These are phyloP conservation scores for Saccharomycopsis oosterbeekiorum DNA, from an alignment of 805 yeast genomes.

Conservation along the genomic window DNA sequence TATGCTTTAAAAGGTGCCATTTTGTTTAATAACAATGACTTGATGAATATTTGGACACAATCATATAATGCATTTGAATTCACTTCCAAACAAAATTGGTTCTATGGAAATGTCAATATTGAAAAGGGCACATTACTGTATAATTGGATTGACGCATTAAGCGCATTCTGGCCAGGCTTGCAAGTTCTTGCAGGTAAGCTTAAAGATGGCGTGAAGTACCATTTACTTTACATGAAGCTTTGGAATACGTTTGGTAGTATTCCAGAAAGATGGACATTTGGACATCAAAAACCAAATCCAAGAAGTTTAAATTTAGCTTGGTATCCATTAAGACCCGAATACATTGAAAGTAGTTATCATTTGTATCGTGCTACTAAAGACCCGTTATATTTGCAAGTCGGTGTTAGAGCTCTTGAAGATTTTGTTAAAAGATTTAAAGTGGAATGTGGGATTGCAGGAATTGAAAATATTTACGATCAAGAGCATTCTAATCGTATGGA, in stretches of 20 bases:
- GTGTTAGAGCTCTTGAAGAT: conserved; percentile 51
- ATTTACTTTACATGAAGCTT: conserved; percentile 55
- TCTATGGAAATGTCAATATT: conserved; percentile 47
- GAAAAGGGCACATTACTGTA: conserved; percentile 39
- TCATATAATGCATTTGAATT: conserved; percentile 50
- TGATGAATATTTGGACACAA: conserved; percentile 45
- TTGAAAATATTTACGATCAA: conserved; percentile 57
- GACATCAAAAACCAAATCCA: background rate
- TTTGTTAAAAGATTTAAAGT: conserved; percentile 43
- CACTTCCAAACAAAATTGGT: conserved; percentile 39
- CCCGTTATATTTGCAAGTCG: conserved; percentile 71
- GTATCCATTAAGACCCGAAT: conserved; percentile 92
- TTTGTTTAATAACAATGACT: conserved; percentile 51
- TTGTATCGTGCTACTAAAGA: conserved; percentile 77
- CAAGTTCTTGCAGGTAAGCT: conserved; percentile 72
- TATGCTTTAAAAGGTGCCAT: conserved; percentile 73
- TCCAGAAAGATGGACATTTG: conserved; percentile 79
- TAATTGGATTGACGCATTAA: conserved; percentile 74
- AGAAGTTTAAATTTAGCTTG: conserved; percentile 54
- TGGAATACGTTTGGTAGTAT: conserved; percentile 76
- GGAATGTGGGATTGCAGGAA: conserved; percentile 75
- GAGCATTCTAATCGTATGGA: conserved; percentile 76
- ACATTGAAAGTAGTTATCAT: conserved; percentile 79
- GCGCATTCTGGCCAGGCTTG: conserved; percentile 85
- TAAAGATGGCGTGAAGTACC: conserved; percentile 50